A percentile compares a stretch with the other conserved stretches of the same genome.
Evolutionary conservation across 352 stramenopile genomes (phyloP).

Genomic region (Globisporangium paddicum): DNA sequence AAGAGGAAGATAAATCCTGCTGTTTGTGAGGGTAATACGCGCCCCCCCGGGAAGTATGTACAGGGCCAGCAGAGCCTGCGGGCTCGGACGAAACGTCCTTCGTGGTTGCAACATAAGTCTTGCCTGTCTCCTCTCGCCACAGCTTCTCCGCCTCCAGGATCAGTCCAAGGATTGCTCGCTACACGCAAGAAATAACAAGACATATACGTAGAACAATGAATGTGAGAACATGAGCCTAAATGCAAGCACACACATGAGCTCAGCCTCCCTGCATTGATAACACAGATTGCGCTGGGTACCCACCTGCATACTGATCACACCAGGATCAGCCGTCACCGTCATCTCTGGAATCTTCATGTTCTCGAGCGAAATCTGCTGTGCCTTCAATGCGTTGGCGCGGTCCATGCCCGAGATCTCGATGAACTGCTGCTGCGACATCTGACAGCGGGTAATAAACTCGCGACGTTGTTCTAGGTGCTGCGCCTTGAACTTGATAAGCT

Average conservation of each 20-base stretch:
- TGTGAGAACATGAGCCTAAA: neutral
- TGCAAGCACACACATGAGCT: neutral
- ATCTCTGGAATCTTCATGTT: conserved; percentile 77
- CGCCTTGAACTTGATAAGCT: conserved; percentile 52
- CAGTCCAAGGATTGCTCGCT: conserved; percentile 64
- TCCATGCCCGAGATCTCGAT: conserved; percentile 74
- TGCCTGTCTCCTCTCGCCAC: conserved; percentile 46
- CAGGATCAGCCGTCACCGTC: conserved; percentile 41
- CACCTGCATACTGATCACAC: conserved; percentile 50
- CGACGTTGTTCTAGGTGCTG: conserved; percentile 58
- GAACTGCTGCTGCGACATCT: conserved; percentile 75
- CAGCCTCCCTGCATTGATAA: neutral
- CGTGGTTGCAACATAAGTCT: conserved; percentile 4
- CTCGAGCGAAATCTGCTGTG: conserved; percentile 64
- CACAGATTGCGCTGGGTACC: neutral
- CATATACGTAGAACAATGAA: neutral
- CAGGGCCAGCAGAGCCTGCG: neutral
- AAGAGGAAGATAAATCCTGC: conserved; percentile 6
- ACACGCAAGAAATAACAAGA: conserved; percentile 10
- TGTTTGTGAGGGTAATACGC: conserved; percentile 2
- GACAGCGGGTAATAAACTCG: conserved; percentile 62
- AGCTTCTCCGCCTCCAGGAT: conserved; percentile 69
- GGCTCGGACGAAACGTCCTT: conserved; percentile 1
- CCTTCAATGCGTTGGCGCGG: conserved; percentile 46
- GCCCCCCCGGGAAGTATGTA: neutral